Conservation (phyloP, 352 stramenopile genomes). For the Globisporangium mamillatum region DNA sequence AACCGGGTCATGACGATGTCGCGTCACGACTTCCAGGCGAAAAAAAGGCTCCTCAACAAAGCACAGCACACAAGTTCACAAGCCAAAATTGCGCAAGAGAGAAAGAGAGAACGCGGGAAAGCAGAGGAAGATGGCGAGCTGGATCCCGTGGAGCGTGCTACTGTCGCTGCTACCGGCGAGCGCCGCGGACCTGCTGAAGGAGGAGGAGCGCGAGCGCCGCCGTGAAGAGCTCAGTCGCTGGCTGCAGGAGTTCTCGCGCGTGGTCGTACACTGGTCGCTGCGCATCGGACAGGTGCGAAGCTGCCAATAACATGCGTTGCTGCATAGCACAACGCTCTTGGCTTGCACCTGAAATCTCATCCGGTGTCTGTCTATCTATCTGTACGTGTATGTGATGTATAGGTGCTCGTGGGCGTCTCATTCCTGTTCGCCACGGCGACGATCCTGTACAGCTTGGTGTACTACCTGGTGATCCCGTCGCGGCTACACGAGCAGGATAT, state of each 20-base stretch:
- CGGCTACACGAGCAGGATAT: conserved; percentile 74
- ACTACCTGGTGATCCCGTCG: conserved; percentile 78
- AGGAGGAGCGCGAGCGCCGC: conserved; percentile 43
- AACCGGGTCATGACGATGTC: no score
- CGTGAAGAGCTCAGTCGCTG: conserved; percentile 36
- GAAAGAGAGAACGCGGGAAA: neutral
- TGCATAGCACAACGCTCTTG: neutral
- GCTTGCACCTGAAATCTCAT: neutral
- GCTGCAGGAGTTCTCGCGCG: conserved; percentile 27
- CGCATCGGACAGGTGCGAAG: conserved; percentile 28
- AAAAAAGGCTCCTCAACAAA: neutral
- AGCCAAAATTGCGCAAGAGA: neutral
- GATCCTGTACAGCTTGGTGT: conserved; percentile 64
- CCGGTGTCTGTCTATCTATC: neutral
- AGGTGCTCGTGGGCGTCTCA: conserved; percentile 34
- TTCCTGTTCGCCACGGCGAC: conserved; percentile 55
- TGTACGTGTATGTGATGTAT: conserved; percentile 14
- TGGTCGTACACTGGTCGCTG: conserved; percentile 34
- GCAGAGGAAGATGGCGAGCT: conserved; percentile 18
- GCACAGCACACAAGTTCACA: no score
- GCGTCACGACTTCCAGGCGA: no score
- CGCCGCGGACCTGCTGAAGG: conserved; percentile 42
- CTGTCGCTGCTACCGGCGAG: conserved; percentile 45
- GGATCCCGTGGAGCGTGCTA: conserved; percentile 53
- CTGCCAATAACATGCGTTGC: neutral